Base-by-base conservation (phyloP, 345 rosid genomes). In the Moringa oleifera region DNA sequence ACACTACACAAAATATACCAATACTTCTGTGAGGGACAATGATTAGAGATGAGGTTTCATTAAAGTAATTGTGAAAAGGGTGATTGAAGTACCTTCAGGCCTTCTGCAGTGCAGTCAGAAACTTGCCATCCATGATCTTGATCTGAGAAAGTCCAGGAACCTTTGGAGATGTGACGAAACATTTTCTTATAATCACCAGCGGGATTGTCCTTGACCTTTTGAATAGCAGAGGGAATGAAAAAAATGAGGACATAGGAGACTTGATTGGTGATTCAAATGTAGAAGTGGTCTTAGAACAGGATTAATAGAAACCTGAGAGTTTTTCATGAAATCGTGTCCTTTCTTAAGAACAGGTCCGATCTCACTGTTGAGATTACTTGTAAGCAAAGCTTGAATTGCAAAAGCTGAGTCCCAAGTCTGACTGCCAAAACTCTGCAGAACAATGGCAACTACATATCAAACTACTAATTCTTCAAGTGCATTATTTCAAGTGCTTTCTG, bases 351-450 rank as follows among this genome's bases (percentile, higher is more conserved):
- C 87, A 45, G 76, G 20, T 1, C 64, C 59, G 22, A 76, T 85
- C 61, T 81, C 81, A 9, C 71, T 55, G 6, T 20, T 21, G 17
- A 81, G 77, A 59, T 80, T 69, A 65, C 75, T 65, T 6, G 90
- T 72, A 61, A 81, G 52, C 33, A 87, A 57, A 25, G 90, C 95
- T 66, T 83, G 95, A 53, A 85, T 52, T 6, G 88, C 71, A 13
- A 87, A 82, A 53, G 62, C 79, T 53, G 79, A 80, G 47, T 87
- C 95, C 95, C 95, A 87, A 54, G 67, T 76, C 68, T 87, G 90
- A 63, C 80, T 45, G 18, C 87, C 94, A 33, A 81, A 81, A 57
- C 78, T 72, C 90, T 87, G 74, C 64, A 66, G 8, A 2, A 28
- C 5, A 28, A 28, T 2, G 8, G 33, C 33, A 28, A 28, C 8